Base-by-base conservation (phyloP, 164 flowering plant species). In the Dillenia suffruticosa region DNA sequence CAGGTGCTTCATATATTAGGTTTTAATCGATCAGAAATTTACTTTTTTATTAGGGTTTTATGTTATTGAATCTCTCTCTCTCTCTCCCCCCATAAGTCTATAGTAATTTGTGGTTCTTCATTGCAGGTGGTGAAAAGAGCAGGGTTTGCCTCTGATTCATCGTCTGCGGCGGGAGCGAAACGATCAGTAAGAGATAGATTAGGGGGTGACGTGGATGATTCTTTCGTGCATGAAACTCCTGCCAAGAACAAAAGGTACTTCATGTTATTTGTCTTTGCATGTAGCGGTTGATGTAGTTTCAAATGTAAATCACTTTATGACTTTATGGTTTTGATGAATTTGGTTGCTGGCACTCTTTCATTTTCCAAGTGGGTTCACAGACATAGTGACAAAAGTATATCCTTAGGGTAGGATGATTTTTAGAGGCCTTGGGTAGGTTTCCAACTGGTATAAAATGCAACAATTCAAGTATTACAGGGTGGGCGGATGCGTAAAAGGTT, bases 171-270 rank as follows among this genome's bases (percentile, higher is more conserved):
- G 45, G 94, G 92, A 54, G 73, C 70, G 46, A 87, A 90, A 73
- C 78, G 89, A 22, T 77, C 97, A 5, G 68, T 83, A 24, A 79
- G 80, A 65, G 97, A 86, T 51, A 82, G 97, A 69, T 70, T 90
- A 61, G 96, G 93, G 17, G 76, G 75, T 71, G 71, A 62, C 66
- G 64, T 9, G 8, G 91, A 78, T 54, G 58, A 72, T 69, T 68
- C 71, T 24, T 40, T 56, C 54, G 44, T 44, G 12, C 57, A 55
- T 54, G 70, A 70, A 51, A 57, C 61, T 50, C 71, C 62, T 10
- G 10, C 56, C 17, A 60, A 63, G 61, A 69, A 71, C 45, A 89
- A 89, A 73, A 74, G 90, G 92, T 84, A 59, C 26, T 48, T 2
- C 22, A 44, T 50, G 12, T 24, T 57, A 49, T 14, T 56, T 4